These are phyloP conservation scores for Medicago arabica DNA, from an alignment of 306 rosid species.

Conservation along the genomic window DNA sequence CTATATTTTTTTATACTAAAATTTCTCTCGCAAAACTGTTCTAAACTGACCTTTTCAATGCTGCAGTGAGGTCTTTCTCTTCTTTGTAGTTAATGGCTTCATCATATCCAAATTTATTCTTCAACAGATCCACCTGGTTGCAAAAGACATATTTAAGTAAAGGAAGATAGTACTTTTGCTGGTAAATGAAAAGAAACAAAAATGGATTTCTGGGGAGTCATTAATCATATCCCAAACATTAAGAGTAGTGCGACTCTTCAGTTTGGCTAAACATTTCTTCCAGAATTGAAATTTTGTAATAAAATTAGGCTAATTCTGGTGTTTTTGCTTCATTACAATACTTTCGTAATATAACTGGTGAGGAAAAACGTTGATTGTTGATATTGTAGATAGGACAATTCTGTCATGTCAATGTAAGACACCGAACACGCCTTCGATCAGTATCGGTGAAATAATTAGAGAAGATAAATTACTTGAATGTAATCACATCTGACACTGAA, in stretches of 20 bases:
- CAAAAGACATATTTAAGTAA: neutral
- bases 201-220: too few relatives aligned
- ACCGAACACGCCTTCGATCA: too few relatives aligned
- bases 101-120: slow-evolving; percentile 47
- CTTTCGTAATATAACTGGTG: neutral
- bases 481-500: neutral
- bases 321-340: neutral
- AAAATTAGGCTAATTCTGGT: neutral
- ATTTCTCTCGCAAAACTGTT: neutral
- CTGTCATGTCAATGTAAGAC: too few relatives aligned
- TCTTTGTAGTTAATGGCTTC: slow-evolving; percentile 76
- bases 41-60: slow-evolving; percentile 58
- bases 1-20: neutral
- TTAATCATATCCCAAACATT: neutral
- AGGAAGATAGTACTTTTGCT: neutral
- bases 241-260: neutral
- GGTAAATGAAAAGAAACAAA: too few relatives aligned
- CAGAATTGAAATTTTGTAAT: neutral
- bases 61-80: slow-evolving; percentile 58
- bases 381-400: neutral
- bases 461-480: neutral
- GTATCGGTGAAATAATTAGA: neutral
- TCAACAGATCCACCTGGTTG: slow-evolving; percentile 40
- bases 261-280: neutral
- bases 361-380: neutral